Conservation (phyloP, 495 filamentous ascomycete species). For the Schizothecium vesticola region DNA sequence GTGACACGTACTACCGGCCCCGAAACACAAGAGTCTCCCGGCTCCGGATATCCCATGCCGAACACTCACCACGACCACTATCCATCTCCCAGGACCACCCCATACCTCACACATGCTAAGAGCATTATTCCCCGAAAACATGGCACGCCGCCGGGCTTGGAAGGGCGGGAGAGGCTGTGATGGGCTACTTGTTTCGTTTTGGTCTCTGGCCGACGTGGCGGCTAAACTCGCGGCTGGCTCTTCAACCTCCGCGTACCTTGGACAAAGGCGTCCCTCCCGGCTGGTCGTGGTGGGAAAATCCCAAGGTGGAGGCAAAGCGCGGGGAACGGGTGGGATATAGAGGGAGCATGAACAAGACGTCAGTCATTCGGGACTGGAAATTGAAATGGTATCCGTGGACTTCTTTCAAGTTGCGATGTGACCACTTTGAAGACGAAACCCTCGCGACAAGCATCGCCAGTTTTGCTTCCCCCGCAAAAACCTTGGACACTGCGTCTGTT, state of each 20-base stretch:
- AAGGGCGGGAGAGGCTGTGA: background rate
- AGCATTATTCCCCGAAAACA: background rate
- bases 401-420: background rate
- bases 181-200: background rate
- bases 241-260: slow-evolving; percentile 11
- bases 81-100: background rate
- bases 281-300: background rate
- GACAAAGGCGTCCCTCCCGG: background rate
- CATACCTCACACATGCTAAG: background rate
- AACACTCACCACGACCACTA: background rate
- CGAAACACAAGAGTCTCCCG: background rate
- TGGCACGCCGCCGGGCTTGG: background rate
- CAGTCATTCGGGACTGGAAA: background rate
- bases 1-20: background rate
- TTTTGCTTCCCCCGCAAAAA: background rate
- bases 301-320: background rate
- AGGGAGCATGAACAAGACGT: background rate
- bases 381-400: background rate
- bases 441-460: background rate
- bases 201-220: slow-evolving; percentile 1
- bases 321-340: background rate
- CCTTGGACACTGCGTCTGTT: background rate
- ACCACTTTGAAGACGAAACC: background rate
- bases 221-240: slow-evolving; percentile 11
- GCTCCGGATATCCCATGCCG: background rate